A percentile compares a stretch with the other conserved stretches of the same genome.
These are phyloP conservation scores for Podila epigama DNA, from an alignment of 192 early-diverging fungal genomes.

Conservation along the genomic window DNA sequence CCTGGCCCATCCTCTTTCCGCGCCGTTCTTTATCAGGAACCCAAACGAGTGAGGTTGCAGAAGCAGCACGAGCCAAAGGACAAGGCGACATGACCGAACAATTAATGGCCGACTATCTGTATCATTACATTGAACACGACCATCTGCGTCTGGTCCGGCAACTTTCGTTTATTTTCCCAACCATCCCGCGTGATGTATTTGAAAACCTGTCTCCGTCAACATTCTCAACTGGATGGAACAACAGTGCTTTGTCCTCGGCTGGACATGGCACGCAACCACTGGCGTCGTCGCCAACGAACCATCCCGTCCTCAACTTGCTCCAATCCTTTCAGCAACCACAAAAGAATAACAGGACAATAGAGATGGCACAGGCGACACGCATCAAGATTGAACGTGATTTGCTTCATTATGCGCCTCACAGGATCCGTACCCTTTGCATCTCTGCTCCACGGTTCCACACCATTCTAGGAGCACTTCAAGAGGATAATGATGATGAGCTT, in stretches of 20 bases:
- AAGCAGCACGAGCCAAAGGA: neutral
- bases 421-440: conserved; percentile 12
- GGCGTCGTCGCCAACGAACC: neutral
- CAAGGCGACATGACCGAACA: neutral
- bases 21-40: neutral
- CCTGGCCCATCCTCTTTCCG: neutral
- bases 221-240: no score
- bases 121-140: conserved; percentile 28
- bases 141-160: conserved; percentile 13
- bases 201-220: conserved; percentile 12
- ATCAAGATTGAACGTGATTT: conserved; percentile 23
- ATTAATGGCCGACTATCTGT: conserved; percentile 29
- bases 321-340: conserved; percentile 23
- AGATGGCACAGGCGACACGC: conserved; percentile 6
- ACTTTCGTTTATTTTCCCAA: conserved; percentile 18
- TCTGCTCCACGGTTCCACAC: conserved; percentile 23
- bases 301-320: conserved; percentile 13
- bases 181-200: conserved; percentile 21
- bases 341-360: neutral
- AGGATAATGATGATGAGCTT: no score
- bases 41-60: neutral
- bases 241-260: neutral
- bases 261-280: neutral
- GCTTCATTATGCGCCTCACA: conserved; percentile 18
- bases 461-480: neutral